Evolutionary conservation across 2,329 filamentous ascomycete species (phyloP).

Genomic region (Amauroascus verrucosus): DNA sequence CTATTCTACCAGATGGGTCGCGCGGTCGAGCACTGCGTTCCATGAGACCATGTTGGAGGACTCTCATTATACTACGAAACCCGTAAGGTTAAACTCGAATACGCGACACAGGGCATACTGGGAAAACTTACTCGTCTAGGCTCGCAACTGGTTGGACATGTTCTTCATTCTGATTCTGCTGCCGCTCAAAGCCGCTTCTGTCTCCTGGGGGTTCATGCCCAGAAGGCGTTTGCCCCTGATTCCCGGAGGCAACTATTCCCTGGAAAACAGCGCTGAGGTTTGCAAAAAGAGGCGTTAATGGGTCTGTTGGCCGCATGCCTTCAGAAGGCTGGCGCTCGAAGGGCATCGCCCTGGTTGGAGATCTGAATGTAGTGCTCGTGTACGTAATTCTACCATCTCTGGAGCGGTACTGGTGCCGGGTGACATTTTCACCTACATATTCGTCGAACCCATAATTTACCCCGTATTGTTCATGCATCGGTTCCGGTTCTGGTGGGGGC

Average conservation of each 20-base stretch:
- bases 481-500: conserved; percentile 12
- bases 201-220: neutral
- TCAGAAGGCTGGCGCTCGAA: conserved; percentile 14
- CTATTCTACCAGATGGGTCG: conserved; percentile 1
- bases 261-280: conserved; percentile 37
- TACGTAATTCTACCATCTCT: conserved; percentile 38
- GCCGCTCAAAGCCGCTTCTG: neutral
- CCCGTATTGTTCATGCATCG: neutral
- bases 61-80: neutral
- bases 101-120: neutral
- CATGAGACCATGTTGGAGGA: conserved; percentile 1
- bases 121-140: conserved; percentile 5
- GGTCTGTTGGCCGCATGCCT: conserved; percentile 19
- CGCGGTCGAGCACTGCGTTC: conserved; percentile 4
- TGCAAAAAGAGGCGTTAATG: conserved; percentile 24
- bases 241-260: conserved; percentile 26
- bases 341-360: conserved; percentile 18
- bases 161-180: neutral
- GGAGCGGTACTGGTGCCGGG: conserved; percentile 35
- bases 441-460: neutral
- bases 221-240: neutral
- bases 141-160: neutral
- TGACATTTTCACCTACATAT: conserved; percentile 21
- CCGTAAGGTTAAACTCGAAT: neutral
- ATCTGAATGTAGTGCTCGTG: conserved; percentile 26